These are phyloP conservation scores for Neofusicoccum kwambonambiense DNA, from an alignment of 2,329 filamentous ascomycete species.

Conservation along the genomic window DNA sequence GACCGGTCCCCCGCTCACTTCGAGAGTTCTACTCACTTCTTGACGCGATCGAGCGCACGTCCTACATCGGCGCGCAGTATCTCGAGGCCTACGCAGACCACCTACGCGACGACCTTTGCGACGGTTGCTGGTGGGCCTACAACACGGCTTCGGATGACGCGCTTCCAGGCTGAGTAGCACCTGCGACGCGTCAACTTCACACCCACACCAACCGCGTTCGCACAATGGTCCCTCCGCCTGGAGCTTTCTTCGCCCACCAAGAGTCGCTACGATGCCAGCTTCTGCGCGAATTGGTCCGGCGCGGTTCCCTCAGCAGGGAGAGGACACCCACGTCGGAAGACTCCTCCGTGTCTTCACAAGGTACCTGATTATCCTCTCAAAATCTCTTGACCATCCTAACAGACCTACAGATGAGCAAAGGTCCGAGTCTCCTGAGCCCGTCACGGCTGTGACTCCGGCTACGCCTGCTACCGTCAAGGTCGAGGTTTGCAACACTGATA, in stretches of 20 bases:
- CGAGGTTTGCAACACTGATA: too few species aligned
- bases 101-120: constrained; percentile 25
- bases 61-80: constrained; percentile 23
- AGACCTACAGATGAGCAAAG: background rate
- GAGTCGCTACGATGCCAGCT: constrained; percentile 1
- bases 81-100: constrained; percentile 30
- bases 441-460: background rate
- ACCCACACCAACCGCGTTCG: background rate
- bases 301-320: background rate
- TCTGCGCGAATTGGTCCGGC: background rate
- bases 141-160: constrained; percentile 17
- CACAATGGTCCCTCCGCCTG: background rate
- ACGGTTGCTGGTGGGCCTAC: constrained; percentile 27
- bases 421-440: background rate
- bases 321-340: too few species aligned
- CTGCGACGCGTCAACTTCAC: background rate
- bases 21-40: constrained; percentile 29
- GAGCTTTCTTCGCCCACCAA: background rate
- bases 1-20: background rate
- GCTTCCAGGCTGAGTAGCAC: background rate
- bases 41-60: constrained; percentile 25
- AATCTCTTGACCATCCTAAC: background rate
- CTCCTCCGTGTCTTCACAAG: background rate
- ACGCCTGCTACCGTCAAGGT: too few species aligned
- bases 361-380: background rate